Evolutionary conservation across 768 basidiomycete genomes (phyloP).

Genomic region (Hericium erinaceus): DNA sequence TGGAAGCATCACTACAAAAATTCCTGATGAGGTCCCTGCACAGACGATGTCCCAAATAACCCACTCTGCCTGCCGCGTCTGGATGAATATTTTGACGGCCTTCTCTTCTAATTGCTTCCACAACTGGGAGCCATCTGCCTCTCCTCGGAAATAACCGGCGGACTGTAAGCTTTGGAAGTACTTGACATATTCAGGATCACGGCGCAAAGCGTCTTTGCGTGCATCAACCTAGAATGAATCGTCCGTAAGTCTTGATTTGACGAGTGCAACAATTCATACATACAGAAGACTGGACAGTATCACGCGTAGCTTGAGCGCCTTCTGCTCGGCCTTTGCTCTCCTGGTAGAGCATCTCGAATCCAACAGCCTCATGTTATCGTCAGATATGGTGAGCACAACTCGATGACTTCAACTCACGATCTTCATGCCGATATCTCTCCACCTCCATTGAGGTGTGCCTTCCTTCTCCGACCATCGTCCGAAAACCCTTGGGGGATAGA

Average conservation of each 20-base stretch:
- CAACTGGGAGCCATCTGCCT: conserved; percentile 64
- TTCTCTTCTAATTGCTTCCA: conserved; percentile 71
- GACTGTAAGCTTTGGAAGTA: conserved; percentile 61
- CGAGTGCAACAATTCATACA: conserved; percentile 13
- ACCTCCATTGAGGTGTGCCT: conserved; percentile 59
- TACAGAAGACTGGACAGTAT: conserved; percentile 40
- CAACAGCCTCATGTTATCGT: conserved; percentile 55
- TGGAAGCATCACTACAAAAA: conserved; percentile 38
- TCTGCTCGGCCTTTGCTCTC: conserved; percentile 60
- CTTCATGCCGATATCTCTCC: conserved; percentile 89
- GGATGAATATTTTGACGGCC: conserved; percentile 59
- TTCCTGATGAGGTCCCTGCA: background rate
- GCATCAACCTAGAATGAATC: conserved; percentile 41
- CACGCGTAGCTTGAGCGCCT: conserved; percentile 25
- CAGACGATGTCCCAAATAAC: conserved; percentile 20
- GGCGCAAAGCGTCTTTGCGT: conserved; percentile 55
- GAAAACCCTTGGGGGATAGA: conserved; percentile 86
- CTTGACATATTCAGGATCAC: conserved; percentile 55
- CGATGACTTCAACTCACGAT: conserved; percentile 40
- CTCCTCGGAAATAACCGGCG: conserved; percentile 69
- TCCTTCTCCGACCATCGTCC: conserved; percentile 60
- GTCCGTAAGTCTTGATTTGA: background rate
- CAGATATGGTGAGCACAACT: background rate
- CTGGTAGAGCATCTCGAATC: conserved; percentile 94
- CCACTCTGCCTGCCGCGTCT: conserved; percentile 57